Conservation (phyloP, 352 stramenopile species). For the Aphanomyces invadans region DNA sequence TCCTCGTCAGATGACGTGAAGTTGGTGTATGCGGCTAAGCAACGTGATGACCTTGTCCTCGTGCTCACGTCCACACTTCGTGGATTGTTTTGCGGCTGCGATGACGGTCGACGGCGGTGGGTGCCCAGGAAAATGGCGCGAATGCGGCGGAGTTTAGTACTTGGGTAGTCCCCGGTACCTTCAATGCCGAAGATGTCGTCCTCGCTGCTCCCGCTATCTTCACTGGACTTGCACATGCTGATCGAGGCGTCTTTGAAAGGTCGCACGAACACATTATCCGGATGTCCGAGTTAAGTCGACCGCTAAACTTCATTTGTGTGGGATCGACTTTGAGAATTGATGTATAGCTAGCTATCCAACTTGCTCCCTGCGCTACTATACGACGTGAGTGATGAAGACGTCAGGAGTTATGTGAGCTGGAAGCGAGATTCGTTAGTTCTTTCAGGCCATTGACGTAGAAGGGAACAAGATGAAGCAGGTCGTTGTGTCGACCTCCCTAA, state of each 20-base stretch:
- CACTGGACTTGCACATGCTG: background rate
- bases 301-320: too few relatives aligned
- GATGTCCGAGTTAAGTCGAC: too few relatives aligned
- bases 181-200: background rate
- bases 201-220: background rate
- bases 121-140: slow-evolving; percentile 13
- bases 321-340: too few relatives aligned
- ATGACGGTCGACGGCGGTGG: background rate
- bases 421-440: too few relatives aligned
- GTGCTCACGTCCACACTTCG: background rate
- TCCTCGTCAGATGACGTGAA: slow-evolving; percentile 19
- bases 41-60: background rate
- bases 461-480: too few relatives aligned
- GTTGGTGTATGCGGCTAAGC: background rate
- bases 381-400: too few relatives aligned
- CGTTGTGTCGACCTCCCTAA: too few relatives aligned
- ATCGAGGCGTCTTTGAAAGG: slow-evolving; percentile 10
- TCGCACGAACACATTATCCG: background rate
- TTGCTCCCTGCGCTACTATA: too few relatives aligned
- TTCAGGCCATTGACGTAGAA: too few relatives aligned
- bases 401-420: too few relatives aligned
- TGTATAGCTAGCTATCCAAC: too few relatives aligned
- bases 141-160: slow-evolving; percentile 10
- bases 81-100: background rate
- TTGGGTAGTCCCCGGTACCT: slow-evolving; percentile 1